Evolutionary conservation across 2,329 filamentous ascomycete genomes (phyloP), one percentile per base, ranked within the genome.

Genomic region (Curvularia sp.): DNA sequence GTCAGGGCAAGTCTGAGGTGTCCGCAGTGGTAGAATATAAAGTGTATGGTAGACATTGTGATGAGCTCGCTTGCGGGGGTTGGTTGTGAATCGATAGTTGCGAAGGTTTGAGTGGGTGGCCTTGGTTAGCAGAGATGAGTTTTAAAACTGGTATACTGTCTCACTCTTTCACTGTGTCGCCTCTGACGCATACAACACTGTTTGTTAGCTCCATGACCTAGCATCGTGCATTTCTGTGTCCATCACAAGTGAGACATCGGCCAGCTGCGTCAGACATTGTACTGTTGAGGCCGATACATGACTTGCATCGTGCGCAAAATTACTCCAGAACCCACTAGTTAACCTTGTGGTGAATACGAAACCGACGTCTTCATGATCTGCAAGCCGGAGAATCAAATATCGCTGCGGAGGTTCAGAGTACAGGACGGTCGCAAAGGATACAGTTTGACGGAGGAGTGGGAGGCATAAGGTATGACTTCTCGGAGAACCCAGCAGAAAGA

Each of bases 21-120:
- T 13, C 38, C 38, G n/a, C 50, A 57, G n/a, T 43, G 18, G 38
- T 47, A 54, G 38, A 49, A 57, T 4, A 53, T 5, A 18, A 44
- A 22, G 26, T 54, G 41, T 26, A 15, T 38, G 26, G 24, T 33
- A 18, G 43, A 38, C 55, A 57, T 54, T 31, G 6, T 13, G 13
- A 18, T 13, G 15, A 35, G 9, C 4, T 7, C 5, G 2, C 13
- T 48, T 35, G 18, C 13, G 5, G 3, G 4, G 1, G 8, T n/a
- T 24, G 33, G 10, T 28, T 50, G 5, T 26, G 13, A 1, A 13
- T 20, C 8, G 12, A 50, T 39, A 12, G 8, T 28, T 26, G 3
- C 18, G 22, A 9, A 5, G 9, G 8, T 6, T 7, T 15, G n/a
- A 4, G 15, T 24, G 9, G 13, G 12, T 18, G 15, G 7, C 20